Evolutionary conservation across 2,329 filamentous ascomycete genomes (phyloP).

Genomic region (Penicillium sp.): DNA sequence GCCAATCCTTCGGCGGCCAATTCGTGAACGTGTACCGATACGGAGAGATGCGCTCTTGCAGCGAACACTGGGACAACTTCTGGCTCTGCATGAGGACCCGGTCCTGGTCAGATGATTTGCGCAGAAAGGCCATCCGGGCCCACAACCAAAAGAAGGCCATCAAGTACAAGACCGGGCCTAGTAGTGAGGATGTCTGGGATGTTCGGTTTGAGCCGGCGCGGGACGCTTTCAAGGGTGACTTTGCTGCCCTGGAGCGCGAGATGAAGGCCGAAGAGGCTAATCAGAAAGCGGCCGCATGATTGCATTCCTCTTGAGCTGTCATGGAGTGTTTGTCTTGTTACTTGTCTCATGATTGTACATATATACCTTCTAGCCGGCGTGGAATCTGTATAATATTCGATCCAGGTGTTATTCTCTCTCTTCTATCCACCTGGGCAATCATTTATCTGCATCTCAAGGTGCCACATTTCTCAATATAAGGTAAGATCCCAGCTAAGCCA

Average conservation of each 20-base stretch:
- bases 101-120: constrained; percentile 55
- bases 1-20: constrained; percentile 84
- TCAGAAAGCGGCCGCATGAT: constrained; percentile 21
- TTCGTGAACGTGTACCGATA: constrained; percentile 89
- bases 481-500: too few species aligned
- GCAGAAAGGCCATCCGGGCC: constrained; percentile 57
- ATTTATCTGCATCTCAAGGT: background rate
- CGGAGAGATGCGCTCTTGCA: constrained; percentile 70
- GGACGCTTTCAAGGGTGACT: constrained; percentile 46
- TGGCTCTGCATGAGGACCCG: constrained; percentile 95
- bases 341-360: background rate
- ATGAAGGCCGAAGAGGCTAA: constrained; percentile 42
- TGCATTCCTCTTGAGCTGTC: background rate
- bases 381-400: background rate
- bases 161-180: constrained; percentile 65
- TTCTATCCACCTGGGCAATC: background rate
- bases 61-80: constrained; percentile 85
- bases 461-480: too few species aligned
- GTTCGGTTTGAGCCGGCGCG: constrained; percentile 60
- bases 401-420: background rate
- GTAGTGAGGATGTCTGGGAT: constrained; percentile 89
- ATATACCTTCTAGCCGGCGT: constrained; percentile 3
- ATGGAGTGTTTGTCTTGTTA: background rate
- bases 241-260: constrained; percentile 40
- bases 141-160: constrained; percentile 64